A percentile compares a stretch with the other conserved stretches of the same genome.
Evolutionary conservation across 2,329 filamentous ascomycete species (phyloP).

Genomic region (Hymenoscyphus scutula): DNA sequence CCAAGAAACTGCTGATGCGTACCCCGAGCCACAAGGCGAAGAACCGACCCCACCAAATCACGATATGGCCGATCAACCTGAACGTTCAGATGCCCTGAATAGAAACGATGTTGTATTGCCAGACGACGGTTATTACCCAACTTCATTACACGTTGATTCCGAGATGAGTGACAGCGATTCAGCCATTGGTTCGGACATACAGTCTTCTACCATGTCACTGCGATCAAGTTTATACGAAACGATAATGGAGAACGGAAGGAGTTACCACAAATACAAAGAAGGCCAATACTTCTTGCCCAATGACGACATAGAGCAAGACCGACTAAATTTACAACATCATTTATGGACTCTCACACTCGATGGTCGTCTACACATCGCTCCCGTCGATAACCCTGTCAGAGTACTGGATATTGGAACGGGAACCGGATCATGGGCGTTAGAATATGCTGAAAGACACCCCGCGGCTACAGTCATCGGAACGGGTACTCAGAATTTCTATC

Average conservation of each 20-base stretch:
- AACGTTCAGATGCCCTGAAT: background rate
- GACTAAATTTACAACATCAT: slow-evolving; percentile 29
- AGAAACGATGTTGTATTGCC: slow-evolving; percentile 4
- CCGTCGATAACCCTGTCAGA: slow-evolving; percentile 23
- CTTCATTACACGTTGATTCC: slow-evolving; percentile 17
- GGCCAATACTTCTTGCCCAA: slow-evolving; percentile 53
- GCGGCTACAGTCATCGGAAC: slow-evolving; percentile 14
- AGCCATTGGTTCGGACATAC: slow-evolving; percentile 14
- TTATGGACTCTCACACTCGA: slow-evolving; percentile 20
- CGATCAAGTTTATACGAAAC: slow-evolving; percentile 22
- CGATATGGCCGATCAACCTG: background rate
- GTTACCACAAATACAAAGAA: slow-evolving; percentile 25
- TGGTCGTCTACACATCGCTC: slow-evolving; percentile 17
- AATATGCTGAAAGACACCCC: slow-evolving; percentile 17
- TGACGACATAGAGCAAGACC: slow-evolving; percentile 45
- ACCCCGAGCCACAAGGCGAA: background rate
- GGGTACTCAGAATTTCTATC: slow-evolving; percentile 5
- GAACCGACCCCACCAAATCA: background rate
- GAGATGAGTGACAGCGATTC: slow-evolving; percentile 17
- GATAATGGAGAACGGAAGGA: slow-evolving; percentile 22
- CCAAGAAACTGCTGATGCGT: background rate
- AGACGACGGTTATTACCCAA: slow-evolving; percentile 16
- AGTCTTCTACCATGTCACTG: slow-evolving; percentile 21
- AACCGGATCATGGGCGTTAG: slow-evolving; percentile 28
- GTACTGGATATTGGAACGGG: slow-evolving; percentile 36